phyloP scores from a whole-genome alignment of 2,329 filamentous ascomycete species.

The Venturia nashicola region DNA sequence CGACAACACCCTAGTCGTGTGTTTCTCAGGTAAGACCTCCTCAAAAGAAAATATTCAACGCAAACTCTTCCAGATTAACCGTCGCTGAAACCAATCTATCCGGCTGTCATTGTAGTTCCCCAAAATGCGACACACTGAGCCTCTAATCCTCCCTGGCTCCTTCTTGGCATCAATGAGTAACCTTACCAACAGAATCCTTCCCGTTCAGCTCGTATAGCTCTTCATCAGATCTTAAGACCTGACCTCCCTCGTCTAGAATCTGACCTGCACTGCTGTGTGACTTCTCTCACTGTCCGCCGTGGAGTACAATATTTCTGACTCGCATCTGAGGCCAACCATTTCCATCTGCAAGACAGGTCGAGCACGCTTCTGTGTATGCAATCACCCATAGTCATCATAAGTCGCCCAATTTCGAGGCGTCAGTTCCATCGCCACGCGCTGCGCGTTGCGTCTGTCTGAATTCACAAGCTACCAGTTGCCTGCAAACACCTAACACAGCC shows the following conservation, averaged over 20 bases:
- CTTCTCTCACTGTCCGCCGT: neutral
- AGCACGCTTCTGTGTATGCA: neutral
- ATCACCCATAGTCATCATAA: neutral
- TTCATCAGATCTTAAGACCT: conserved; percentile 1
- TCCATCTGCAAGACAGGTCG: neutral
- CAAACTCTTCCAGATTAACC: conserved; percentile 3
- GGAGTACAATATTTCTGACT: neutral
- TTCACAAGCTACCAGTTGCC: neutral
- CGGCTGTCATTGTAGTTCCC: neutral
- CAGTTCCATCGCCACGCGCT: neutral
- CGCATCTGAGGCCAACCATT: neutral
- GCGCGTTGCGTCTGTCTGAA: neutral
- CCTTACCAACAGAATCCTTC: neutral
- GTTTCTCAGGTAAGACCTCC: neutral
- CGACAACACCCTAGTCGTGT: neutral
- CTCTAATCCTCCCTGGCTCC: neutral
- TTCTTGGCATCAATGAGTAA: neutral
- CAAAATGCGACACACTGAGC: conserved; percentile 2
- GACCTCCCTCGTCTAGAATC: neutral
- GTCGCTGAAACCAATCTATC: neutral
- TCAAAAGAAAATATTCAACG: conserved; percentile 1
- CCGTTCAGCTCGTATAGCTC: neutral
- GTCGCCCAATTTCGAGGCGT: neutral
- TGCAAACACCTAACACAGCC: neutral
- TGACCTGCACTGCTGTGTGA: neutral